These are phyloP conservation scores for Pittosporum tobira DNA, from an alignment of 129 eudicot species.

Conservation along the genomic window DNA sequence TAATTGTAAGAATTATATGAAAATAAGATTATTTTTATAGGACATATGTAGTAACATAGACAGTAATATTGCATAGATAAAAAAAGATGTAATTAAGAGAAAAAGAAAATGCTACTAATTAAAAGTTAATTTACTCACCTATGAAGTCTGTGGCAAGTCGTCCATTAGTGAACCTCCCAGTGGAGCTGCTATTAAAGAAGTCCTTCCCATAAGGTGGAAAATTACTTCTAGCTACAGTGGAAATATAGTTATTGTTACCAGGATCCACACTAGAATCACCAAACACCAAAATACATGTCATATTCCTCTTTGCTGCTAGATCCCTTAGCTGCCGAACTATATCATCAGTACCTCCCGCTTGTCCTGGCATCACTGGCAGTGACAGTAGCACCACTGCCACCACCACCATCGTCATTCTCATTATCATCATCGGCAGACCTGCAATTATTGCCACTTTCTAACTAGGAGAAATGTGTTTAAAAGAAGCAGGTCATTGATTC, in stretches of 20 bases:
- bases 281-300: constrained; percentile 40
- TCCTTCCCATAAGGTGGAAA: no score
- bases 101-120: background rate
- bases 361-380: constrained; percentile 5
- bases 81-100: no score
- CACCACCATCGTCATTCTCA: constrained; percentile 1
- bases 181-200: constrained; percentile 28
- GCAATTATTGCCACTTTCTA: no score
- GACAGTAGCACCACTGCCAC: constrained; percentile 8
- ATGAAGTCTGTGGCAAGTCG: constrained; percentile 52
- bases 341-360: constrained; percentile 7
- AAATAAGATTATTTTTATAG: no score
- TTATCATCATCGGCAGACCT: no score
- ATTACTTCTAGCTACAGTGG: constrained; percentile 36
- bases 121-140: no score
- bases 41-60: background rate
- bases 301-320: constrained; percentile 27
- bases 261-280: constrained; percentile 72
- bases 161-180: constrained; percentile 68
- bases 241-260: constrained; percentile 41
- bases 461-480: no score
- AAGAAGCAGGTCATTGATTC: no score
- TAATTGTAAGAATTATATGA: no score
- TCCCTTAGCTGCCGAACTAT: constrained; percentile 14
- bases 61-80: no score